phyloP scores from a whole-genome alignment of 768 basidiomycete genomes.

The Mycena crocata region DNA sequence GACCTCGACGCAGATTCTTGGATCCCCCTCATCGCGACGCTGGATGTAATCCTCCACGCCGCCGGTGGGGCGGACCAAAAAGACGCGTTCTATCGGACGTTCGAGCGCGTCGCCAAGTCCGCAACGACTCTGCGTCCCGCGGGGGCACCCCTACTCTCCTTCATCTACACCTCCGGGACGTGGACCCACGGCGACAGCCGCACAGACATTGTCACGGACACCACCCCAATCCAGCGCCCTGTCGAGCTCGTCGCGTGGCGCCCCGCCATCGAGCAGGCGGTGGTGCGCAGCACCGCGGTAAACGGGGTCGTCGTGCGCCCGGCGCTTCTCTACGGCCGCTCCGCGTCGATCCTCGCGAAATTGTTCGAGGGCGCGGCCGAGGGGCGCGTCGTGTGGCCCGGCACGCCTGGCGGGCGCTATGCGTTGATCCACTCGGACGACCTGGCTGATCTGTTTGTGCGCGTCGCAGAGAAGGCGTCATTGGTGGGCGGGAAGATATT shows the following conservation, averaged over 20 bases:
- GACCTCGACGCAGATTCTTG: constrained; percentile 38
- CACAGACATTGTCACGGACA: constrained; percentile 45
- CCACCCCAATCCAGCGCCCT: constrained; percentile 43
- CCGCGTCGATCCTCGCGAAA: constrained; percentile 48
- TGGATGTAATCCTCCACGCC: constrained; percentile 51
- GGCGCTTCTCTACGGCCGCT: constrained; percentile 54
- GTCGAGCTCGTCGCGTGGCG: constrained; percentile 47
- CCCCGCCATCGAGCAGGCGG: constrained; percentile 45
- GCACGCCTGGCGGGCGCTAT: constrained; percentile 31
- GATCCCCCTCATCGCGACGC: constrained; percentile 39
- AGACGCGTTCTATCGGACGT: constrained; percentile 31
- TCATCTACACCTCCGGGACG: constrained; percentile 58
- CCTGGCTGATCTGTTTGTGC: constrained; percentile 55
- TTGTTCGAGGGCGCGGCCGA: constrained; percentile 46
- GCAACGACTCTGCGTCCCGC: constrained; percentile 40
- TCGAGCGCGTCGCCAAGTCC: constrained; percentile 40
- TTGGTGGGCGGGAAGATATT: constrained; percentile 53
- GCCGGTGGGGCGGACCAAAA: constrained; percentile 37
- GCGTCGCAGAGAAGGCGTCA: constrained; percentile 52
- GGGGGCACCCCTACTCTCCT: constrained; percentile 52
- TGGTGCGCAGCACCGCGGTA: constrained; percentile 42
- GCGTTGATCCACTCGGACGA: constrained; percentile 57
- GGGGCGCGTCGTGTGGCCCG: constrained; percentile 39
- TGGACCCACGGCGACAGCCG: constrained; percentile 58
- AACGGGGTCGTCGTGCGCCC: constrained; percentile 61